phyloP scores from a whole-genome alignment of 1,284 basidiomycete species.

The Wallemia mellicola region DNA sequence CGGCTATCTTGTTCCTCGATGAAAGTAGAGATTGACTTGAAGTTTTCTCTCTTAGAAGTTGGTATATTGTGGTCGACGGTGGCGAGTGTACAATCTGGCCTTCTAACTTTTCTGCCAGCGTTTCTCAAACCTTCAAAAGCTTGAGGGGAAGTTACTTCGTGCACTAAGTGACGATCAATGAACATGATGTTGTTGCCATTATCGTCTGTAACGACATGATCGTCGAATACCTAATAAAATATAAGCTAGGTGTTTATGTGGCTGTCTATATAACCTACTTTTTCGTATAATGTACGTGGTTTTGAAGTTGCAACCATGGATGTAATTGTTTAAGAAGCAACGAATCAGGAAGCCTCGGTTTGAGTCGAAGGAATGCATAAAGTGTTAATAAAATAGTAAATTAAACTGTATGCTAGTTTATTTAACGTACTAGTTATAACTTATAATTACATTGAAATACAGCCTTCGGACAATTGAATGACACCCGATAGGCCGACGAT shows the following conservation, averaged over 20 bases:
- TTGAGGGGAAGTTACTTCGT: conserved; percentile 87
- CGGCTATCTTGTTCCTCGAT: conserved; percentile 67
- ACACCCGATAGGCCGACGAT: no score
- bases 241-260: neutral
- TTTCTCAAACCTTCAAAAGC: conserved; percentile 76
- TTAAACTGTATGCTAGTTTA: no score
- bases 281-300: conserved; percentile 71
- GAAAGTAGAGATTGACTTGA: conserved; percentile 42
- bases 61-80: conserved; percentile 91
- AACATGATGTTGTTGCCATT: conserved; percentile 67
- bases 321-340: neutral
- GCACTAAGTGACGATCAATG: conserved; percentile 83
- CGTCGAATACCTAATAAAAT: conserved; percentile 44
- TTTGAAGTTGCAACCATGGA: neutral
- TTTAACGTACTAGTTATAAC: no score
- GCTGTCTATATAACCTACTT: conserved; percentile 15
- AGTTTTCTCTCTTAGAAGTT: conserved; percentile 65
- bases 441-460: no score
- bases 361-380: neutral
- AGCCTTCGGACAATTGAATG: no score
- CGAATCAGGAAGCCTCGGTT: neutral
- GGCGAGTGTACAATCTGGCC: conserved; percentile 76
- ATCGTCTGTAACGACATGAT: conserved; percentile 68
- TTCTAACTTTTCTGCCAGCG: conserved; percentile 49
- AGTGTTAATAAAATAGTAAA: neutral